Evolutionary conservation across 768 basidiomycete genomes (phyloP), one percentile per base, ranked within the genome.

Genomic region (Tricholoma sp.): DNA sequence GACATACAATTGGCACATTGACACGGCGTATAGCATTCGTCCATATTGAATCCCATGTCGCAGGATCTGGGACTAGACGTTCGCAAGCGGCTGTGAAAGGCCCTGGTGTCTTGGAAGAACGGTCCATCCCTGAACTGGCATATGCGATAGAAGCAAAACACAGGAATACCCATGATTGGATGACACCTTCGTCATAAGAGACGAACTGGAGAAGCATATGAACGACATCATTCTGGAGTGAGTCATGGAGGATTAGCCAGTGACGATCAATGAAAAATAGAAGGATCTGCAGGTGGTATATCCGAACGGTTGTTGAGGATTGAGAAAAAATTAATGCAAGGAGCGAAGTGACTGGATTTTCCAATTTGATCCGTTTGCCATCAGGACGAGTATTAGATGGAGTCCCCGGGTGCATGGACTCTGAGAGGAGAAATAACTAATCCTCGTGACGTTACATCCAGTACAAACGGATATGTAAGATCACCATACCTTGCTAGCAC

Each of bases 141-240:
- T 78, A 69, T 2, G 86, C 85, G 35, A 96, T 78, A 7, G 89
- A 83, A 12, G 89, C 87, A 43, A 94, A 74, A 65, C 85, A 89
- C 29, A 96, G 63, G 64, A 96, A 90, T 1, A 86, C 78, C 95
- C 94, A 98, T 2, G 85, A 86, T 64, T 96, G 94, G 1, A 89
- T 72, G 3, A 68, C 65, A 0, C 76, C 65, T 50, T 94, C 88
- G 39, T 89, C 85, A 24, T 79, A 72, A 4, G 84, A 77, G 31
- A 95, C 73, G 35, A 87, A 78, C 49, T 82, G 79, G 10, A 85
- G 64, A 27, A 94, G 78, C 1, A 76, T 70, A 19, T 74, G 64
- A 50, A 86, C 71, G 32, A 94, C 74, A 2, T 81, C 77, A 46
- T 74, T 72, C 60, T 85, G 86, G 37, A 88, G 76, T 4, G 76